phyloP scores from a whole-genome alignment of 495 filamentous ascomycete species.

The Cudoniella acicularis region DNA sequence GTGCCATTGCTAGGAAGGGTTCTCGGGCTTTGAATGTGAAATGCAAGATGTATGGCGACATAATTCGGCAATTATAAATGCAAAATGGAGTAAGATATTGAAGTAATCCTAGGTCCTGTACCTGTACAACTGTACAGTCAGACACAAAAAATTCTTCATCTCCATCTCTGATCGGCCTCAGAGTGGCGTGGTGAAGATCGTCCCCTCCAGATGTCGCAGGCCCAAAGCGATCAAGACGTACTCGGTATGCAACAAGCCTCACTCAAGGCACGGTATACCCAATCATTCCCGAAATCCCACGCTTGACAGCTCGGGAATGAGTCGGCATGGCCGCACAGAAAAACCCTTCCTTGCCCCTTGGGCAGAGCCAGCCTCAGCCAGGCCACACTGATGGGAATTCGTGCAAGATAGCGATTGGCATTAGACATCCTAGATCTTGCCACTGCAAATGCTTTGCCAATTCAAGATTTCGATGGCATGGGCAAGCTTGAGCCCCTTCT shows the following conservation, averaged over 20 bases:
- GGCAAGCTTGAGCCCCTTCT: neutral
- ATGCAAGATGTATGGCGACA: too few species aligned
- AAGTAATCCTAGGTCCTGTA: too few species aligned
- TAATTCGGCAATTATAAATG: too few species aligned
- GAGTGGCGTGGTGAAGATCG: neutral
- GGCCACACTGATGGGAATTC: neutral
- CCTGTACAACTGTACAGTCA: too few species aligned
- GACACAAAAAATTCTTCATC: too few species aligned
- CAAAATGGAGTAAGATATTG: too few species aligned
- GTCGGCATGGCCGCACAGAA: neutral
- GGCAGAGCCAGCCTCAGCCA: neutral
- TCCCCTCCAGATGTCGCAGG: neutral
- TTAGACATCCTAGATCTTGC: neutral
- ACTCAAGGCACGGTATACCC: neutral
- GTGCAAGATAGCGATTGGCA: neutral
- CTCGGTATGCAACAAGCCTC: neutral
- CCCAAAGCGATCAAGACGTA: neutral
- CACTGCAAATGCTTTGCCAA: neutral
- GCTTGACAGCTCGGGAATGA: neutral
- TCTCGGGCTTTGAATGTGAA: too few species aligned
- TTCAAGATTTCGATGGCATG: slow-evolving; percentile 12
- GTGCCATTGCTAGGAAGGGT: too few species aligned
- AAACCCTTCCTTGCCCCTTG: too few species aligned
- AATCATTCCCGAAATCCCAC: neutral
- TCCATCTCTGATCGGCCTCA: too few species aligned